Conservation (phyloP, 768 basidiomycete species). For the Crepidotus variabilis region DNA sequence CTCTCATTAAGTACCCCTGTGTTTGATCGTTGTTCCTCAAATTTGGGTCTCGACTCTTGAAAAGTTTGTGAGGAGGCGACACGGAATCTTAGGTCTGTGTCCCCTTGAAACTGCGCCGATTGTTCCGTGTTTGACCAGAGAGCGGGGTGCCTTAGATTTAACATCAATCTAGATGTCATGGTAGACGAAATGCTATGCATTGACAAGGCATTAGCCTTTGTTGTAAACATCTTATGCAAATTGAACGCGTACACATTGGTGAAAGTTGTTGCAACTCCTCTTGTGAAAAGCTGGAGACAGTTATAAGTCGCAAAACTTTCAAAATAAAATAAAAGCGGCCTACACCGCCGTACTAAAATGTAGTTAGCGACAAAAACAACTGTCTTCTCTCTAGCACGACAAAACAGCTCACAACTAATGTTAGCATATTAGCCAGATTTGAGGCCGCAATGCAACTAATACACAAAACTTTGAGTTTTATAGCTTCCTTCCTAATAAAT, state of each 20-base stretch:
- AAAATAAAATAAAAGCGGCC: conserved; percentile 5
- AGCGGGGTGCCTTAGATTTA: no score
- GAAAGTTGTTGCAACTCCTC: conserved; percentile 27
- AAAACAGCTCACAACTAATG: conserved; percentile 29
- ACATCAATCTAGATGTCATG: conserved; percentile 14
- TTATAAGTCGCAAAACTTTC: background rate
- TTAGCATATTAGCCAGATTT: conserved; percentile 36
- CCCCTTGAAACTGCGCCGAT: no score
- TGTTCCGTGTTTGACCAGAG: no score
- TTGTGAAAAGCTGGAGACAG: conserved; percentile 21
- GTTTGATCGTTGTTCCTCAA: no score
- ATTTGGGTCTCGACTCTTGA: no score
- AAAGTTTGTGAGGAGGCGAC: no score
- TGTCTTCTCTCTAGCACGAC: background rate
- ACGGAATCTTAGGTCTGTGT: no score
- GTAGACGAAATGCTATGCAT: conserved; percentile 12
- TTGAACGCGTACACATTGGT: conserved; percentile 29
- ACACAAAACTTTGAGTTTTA: background rate
- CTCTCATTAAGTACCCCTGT: no score
- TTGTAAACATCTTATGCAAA: no score
- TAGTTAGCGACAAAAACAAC: background rate
- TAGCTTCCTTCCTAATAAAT: background rate
- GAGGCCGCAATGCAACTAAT: conserved; percentile 17
- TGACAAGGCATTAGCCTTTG: no score
- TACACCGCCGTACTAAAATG: conserved; percentile 27